Evolutionary conservation across 352 stramenopile species (phyloP).

Genomic region (Halophytophthora batemanensis): DNA sequence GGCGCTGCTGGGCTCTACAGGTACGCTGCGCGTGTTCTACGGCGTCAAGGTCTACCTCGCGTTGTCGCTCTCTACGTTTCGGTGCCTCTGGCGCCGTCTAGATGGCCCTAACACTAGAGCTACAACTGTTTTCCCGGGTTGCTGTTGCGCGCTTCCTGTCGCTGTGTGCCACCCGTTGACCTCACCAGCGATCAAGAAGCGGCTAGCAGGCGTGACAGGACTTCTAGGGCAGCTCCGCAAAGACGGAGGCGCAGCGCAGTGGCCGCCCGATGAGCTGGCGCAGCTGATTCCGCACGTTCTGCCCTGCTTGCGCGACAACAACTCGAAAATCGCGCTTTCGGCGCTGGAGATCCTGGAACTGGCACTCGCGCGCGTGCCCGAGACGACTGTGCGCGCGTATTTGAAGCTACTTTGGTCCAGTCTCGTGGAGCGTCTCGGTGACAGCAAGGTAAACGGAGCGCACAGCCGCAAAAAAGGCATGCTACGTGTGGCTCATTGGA

Average conservation of each 20-base stretch:
- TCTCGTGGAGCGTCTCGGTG: constrained; percentile 68
- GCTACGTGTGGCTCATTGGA: background rate
- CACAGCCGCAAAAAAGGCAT: no score
- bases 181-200: constrained; percentile 75
- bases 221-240: constrained; percentile 45
- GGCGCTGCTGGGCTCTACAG: constrained; percentile 54
- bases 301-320: constrained; percentile 78
- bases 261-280: constrained; percentile 33
- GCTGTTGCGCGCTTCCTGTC: background rate
- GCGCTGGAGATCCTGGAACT: constrained; percentile 66
- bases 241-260: constrained; percentile 11
- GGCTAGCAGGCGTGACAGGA: constrained; percentile 57
- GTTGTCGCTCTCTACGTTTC: background rate
- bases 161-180: background rate
- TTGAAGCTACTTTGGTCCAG: constrained; percentile 69
- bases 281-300: constrained; percentile 52
- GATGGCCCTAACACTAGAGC: background rate
- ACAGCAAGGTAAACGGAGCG: constrained; percentile 50
- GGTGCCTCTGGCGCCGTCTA: background rate
- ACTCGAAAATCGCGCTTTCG: constrained; percentile 72
- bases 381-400: constrained; percentile 42
- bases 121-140: background rate
- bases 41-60: no score
- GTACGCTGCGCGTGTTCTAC: constrained; percentile 19
- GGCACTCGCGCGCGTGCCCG: constrained; percentile 42